phyloP scores from a whole-genome alignment of 495 filamentous ascomycete species.

The Neurospora sp. region DNA sequence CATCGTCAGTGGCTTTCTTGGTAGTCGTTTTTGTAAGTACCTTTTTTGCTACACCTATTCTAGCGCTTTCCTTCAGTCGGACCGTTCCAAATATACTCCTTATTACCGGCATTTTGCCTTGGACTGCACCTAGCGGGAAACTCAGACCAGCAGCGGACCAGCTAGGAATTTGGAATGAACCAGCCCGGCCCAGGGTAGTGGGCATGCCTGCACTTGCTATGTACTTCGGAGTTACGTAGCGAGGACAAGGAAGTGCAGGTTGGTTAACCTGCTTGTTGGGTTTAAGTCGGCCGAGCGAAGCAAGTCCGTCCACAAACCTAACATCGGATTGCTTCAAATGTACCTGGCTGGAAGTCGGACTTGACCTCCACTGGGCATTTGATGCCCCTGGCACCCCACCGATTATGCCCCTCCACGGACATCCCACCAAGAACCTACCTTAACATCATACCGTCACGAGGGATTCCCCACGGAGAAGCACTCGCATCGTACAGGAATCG shows the following conservation, averaged over 20 bases:
- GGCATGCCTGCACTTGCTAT: not conserved
- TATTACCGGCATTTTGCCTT: not conserved
- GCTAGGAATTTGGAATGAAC: not conserved
- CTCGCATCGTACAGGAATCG: constrained; percentile 2
- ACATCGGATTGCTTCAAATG: not conserved
- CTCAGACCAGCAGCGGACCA: not conserved
- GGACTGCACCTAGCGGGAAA: not conserved
- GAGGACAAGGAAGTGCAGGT: not conserved
- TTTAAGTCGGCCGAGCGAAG: not conserved
- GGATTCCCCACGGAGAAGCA: constrained; percentile 2
- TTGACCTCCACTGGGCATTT: not conserved
- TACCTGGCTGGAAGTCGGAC: not conserved
- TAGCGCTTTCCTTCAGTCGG: not conserved
- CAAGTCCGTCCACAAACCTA: not conserved
- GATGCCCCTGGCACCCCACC: not conserved
- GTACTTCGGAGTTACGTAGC: not conserved
- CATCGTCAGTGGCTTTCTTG: constrained; percentile 31
- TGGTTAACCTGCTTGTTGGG: not conserved
- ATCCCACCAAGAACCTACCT: not conserved
- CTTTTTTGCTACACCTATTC: constrained; percentile 8
- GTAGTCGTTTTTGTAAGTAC: constrained; percentile 38
- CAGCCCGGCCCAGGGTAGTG: not conserved
- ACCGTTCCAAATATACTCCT: not conserved
- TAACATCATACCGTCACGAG: not conserved
- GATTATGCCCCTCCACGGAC: not conserved